These are phyloP conservation scores for Xylariaceae sp. DNA, from an alignment of 2,329 filamentous ascomycete genomes.

Conservation along the genomic window DNA sequence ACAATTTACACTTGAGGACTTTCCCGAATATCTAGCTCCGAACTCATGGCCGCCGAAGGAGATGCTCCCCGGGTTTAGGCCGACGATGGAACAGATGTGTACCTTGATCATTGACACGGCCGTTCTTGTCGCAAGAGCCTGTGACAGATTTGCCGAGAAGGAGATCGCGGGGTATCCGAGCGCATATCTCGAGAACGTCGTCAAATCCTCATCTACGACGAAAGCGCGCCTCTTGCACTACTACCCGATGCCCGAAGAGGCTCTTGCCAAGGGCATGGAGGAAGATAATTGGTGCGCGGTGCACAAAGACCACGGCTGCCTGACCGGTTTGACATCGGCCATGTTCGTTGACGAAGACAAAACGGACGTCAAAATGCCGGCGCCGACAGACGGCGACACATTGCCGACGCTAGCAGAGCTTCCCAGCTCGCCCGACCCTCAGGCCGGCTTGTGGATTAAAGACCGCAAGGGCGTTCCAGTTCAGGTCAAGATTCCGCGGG, in stretches of 20 bases:
- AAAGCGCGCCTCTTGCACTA: slow-evolving; percentile 94
- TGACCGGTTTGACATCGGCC: slow-evolving; percentile 89
- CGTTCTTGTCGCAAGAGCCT: slow-evolving; percentile 82
- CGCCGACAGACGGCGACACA: slow-evolving; percentile 34
- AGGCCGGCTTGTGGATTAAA: slow-evolving; percentile 89
- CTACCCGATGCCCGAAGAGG: slow-evolving; percentile 59
- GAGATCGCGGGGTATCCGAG: slow-evolving; percentile 73
- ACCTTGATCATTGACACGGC: slow-evolving; percentile 84
- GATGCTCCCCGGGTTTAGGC: slow-evolving; percentile 70
- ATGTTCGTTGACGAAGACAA: slow-evolving; percentile 86
- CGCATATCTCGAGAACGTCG: slow-evolving; percentile 82
- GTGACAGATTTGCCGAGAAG: slow-evolving; percentile 76
- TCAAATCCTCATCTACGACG: slow-evolving; percentile 78
- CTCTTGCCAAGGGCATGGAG: slow-evolving; percentile 35
- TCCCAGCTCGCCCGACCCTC: slow-evolving; percentile 70
- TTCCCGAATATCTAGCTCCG: slow-evolving; percentile 83
- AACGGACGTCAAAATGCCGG: slow-evolving; percentile 33
- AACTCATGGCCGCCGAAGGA: slow-evolving; percentile 80
- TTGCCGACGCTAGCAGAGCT: slow-evolving; percentile 64
- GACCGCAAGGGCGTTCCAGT: slow-evolving; percentile 76
- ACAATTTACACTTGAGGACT: slow-evolving; percentile 56
- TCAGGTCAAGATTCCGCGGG: slow-evolving; percentile 88
- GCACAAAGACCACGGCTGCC: slow-evolving; percentile 85
- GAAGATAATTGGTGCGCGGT: slow-evolving; percentile 95
- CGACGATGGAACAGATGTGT: slow-evolving; percentile 71